Percentiles rank a stretch among this genome's conserved stretches.
Conservation (phyloP, 1,284 basidiomycete genomes). For the Pterulicium gracile region DNA sequence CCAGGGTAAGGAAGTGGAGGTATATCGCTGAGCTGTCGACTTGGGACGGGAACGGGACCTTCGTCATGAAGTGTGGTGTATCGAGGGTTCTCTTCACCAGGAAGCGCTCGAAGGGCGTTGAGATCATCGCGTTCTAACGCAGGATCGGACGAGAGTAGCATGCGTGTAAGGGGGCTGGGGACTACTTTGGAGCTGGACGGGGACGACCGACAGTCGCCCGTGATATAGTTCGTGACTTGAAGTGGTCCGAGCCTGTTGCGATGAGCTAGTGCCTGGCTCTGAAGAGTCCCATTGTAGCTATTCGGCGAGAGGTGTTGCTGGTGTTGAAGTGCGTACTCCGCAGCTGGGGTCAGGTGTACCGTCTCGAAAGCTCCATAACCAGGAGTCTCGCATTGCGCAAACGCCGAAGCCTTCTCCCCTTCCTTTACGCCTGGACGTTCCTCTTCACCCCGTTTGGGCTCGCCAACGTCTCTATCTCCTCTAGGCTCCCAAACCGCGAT, state of each 20-base stretch:
- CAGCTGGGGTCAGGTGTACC: too few species aligned
- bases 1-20: too few species aligned
- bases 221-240: neutral
- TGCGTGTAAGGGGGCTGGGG: too few species aligned
- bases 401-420: neutral
- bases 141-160: neutral
- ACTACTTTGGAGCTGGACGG: neutral
- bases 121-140: neutral
- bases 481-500: conserved; percentile 20
- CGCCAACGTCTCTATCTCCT: conserved; percentile 26
- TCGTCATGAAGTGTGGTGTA: neutral
- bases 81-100: neutral
- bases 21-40: neutral
- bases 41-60: neutral
- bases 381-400: neutral
- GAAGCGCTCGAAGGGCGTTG: neutral
- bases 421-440: neutral
- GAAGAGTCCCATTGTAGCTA: neutral
- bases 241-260: neutral
- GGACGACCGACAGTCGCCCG: neutral
- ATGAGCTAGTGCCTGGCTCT: neutral
- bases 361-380: neutral
- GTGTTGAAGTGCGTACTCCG: too few species aligned
- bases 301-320: too few species aligned
- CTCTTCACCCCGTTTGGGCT: conserved; percentile 19